These are phyloP conservation scores for Fusarium sublunatum DNA, from an alignment of 2,329 filamentous ascomycete species.

Conservation along the genomic window DNA sequence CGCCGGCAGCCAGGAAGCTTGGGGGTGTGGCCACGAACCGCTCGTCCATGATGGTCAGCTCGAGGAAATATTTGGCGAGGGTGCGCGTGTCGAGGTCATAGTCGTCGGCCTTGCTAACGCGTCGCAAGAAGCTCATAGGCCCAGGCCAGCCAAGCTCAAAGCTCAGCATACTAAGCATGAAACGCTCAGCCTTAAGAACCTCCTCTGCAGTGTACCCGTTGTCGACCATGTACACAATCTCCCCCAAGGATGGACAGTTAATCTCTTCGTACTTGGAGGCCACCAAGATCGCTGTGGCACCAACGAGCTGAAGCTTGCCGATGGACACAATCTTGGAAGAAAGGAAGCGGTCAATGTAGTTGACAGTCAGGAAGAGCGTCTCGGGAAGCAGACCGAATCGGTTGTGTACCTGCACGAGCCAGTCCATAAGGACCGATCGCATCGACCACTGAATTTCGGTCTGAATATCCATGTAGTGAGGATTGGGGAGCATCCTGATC, in stretches of 20 bases:
- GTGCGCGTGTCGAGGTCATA: conserved; percentile 97
- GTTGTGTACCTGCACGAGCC: conserved; percentile 95
- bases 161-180: conserved; percentile 96
- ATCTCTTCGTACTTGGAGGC: conserved; percentile 99
- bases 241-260: conserved; percentile 92
- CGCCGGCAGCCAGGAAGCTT: conserved; percentile 89
- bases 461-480: conserved; percentile 96
- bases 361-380: conserved; percentile 93
- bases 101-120: conserved; percentile 98
- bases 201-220: conserved; percentile 88
- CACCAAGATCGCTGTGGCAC: conserved; percentile 93
- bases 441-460: conserved; percentile 99
- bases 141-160: conserved; percentile 99
- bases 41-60: conserved; percentile 97
- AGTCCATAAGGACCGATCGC: conserved; percentile 97
- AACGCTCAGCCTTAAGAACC: conserved; percentile 95
- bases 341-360: conserved; percentile 97
- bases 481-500: conserved; percentile 84
- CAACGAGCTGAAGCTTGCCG: conserved; percentile 93
- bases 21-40: conserved; percentile 92
- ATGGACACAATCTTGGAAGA: conserved; percentile 95
- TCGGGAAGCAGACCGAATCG: conserved; percentile 92
- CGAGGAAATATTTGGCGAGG: conserved; percentile 96
- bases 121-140: conserved; percentile 96
- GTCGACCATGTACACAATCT: conserved; percentile 99